Percentiles rank a stretch among this genome's conserved stretches.
Conservation (phyloP, 1,284 basidiomycete genomes). For the Veloboletus limbatus region DNA sequence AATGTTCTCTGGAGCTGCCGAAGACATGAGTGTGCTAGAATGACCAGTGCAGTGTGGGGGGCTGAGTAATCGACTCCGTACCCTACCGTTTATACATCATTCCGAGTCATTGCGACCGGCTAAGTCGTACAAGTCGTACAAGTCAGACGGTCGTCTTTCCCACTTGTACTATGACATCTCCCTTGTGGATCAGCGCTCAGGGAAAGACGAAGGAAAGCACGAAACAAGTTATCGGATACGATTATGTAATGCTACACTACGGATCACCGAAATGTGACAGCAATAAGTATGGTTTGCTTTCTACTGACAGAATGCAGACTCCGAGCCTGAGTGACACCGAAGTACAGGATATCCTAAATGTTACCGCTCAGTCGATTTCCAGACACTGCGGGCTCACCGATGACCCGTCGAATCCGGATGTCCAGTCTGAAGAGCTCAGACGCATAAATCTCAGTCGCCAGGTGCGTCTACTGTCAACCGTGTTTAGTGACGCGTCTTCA, state of each 20-base stretch:
- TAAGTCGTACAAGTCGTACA: no score
- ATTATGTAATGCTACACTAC: no score
- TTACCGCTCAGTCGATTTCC: constrained; percentile 23
- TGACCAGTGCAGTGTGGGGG: not conserved
- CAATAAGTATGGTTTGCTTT: no score
- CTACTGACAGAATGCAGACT: not conserved
- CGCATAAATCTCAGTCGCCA: constrained; percentile 11
- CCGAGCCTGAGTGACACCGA: not conserved
- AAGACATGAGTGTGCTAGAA: constrained; percentile 11
- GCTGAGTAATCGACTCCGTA: constrained; percentile 23
- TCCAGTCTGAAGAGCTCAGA: constrained; percentile 11
- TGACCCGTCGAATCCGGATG: constrained; percentile 11
- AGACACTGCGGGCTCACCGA: constrained; percentile 19
- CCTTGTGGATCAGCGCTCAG: no score
- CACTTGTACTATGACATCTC: no score
- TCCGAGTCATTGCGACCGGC: no score
- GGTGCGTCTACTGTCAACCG: constrained; percentile 2
- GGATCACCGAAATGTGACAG: no score
- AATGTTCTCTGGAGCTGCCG: constrained; percentile 15
- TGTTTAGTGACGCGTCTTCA: not conserved
- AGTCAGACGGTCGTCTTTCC: no score
- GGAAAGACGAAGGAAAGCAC: no score
- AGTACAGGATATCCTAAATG: constrained; percentile 5
- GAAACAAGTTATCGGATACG: no score
- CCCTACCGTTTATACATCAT: no score